Base-by-base conservation (phyloP, 805 yeast species). In the Yamadazyma sp. region DNA sequence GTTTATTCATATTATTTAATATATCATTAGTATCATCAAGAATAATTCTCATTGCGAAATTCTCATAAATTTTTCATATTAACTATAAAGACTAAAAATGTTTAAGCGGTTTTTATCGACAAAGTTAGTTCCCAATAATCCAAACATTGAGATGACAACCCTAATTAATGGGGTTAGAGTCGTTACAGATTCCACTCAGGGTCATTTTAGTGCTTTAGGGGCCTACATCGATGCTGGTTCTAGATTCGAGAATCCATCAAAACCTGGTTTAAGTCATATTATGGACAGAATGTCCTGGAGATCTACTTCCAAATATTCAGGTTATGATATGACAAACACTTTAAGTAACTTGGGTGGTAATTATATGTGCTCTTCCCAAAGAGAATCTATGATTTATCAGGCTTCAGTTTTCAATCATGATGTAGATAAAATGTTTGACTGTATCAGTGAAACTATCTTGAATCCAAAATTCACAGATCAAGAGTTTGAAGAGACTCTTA, bases 341-440 rank as follows among this genome's bases (percentile, higher is more conserved):
- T 65, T 93, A 43, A 88, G 87, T 38, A 69, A 76, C 23, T 60
- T 93, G 39, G 98, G 98, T 31, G 98, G 98, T 10, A 91, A 88
- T 57, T 88, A 84, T 60, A 89, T 86, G 78, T 85, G 95, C 53
- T 82, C 95, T 1, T 83, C 96, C 0, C 85, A 94, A 6, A 73
- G 98, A 52, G 98, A 93, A 58, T 76, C 94, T 4, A 73, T 91
- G 67, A 77, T 91, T 64, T 93, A 93, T 59, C 98, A 93, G 60
- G 94, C 97, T 1, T 82, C 95, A 3, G 95, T 88, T 1, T 91
- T 93, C 72, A 89, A 89, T 55, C 70, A 73, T 29, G 96, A 89
- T 52, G 80, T 83, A 7, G 91, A 78, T 25, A 67, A 70, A 45
- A 87, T 93, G 95, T 76, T 85, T 44, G 73, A 74, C 30, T 67